Percentiles rank a stretch among this genome's conserved stretches.
These are phyloP conservation scores for Globisporangium abappressorium DNA, from an alignment of 352 stramenopile species.

Conservation along the genomic window DNA sequence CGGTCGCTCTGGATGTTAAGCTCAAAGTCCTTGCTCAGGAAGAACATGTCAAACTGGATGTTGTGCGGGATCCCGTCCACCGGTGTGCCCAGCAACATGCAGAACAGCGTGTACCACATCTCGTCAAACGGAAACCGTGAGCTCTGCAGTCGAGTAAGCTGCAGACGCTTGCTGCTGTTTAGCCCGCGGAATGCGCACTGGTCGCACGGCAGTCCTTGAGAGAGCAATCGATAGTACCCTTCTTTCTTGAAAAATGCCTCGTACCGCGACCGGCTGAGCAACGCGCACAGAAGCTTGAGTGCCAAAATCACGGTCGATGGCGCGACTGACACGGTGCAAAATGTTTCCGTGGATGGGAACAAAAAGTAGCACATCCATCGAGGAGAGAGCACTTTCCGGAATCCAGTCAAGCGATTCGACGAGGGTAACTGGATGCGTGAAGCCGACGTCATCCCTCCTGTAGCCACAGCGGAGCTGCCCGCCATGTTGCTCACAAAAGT, in stretches of 20 bases:
- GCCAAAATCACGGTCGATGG: constrained; percentile 53
- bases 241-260: constrained; percentile 61
- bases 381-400: constrained; percentile 56
- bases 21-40: constrained; percentile 66
- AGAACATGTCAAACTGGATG: constrained; percentile 63
- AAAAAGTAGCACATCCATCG: constrained; percentile 70
- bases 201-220: constrained; percentile 54
- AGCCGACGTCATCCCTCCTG: constrained; percentile 9
- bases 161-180: neutral
- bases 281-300: constrained; percentile 41
- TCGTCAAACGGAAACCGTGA: constrained; percentile 58
- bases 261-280: constrained; percentile 48
- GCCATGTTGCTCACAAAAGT: constrained; percentile 11
- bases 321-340: constrained; percentile 22
- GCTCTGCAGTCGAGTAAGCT: neutral
- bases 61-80: constrained; percentile 60
- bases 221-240: constrained; percentile 64
- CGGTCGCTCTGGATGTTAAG: constrained; percentile 56
- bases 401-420: constrained; percentile 43
- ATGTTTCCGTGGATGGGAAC: constrained; percentile 26
- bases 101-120: constrained; percentile 71
- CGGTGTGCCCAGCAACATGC: constrained; percentile 53
- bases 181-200: constrained; percentile 15
- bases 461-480: neutral
- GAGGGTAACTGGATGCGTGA: constrained; percentile 49